phyloP scores from a whole-genome alignment of 129 eudicot genomes.

The Erigeron canadensis region DNA sequence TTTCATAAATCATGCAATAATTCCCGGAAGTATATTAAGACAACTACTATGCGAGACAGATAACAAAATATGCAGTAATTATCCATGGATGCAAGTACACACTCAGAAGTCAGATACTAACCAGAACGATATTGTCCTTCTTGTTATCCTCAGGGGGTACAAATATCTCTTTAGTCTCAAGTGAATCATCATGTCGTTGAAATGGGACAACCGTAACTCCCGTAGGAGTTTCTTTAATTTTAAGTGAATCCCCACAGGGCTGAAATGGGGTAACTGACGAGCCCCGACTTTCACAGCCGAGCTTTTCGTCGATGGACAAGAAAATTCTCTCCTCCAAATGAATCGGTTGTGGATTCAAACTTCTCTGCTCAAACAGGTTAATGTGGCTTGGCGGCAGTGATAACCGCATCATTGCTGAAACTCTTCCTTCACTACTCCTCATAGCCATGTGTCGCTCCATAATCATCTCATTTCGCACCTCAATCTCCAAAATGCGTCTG shows the following conservation, averaged over 20 bases:
- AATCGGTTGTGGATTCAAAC: constrained; percentile 21
- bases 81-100: constrained; percentile 1
- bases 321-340: constrained; percentile 34
- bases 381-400: background rate
- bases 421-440: constrained; percentile 19
- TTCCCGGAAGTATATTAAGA: background rate
- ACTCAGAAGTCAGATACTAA: constrained; percentile 33
- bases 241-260: background rate
- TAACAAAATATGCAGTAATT: background rate
- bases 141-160: background rate
- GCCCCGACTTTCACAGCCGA: background rate
- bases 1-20: background rate
- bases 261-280: background rate
- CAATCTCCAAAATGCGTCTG: constrained; percentile 35
- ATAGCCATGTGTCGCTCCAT: constrained; percentile 44
- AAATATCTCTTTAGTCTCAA: background rate
- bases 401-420: constrained; percentile 9
- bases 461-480: constrained; percentile 41
- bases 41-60: background rate
- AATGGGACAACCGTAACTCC: background rate
- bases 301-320: constrained; percentile 28
- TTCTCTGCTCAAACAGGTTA: background rate
- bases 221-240: background rate
- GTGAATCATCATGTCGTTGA: background rate
- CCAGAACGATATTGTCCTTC: constrained; percentile 37